Conservation (phyloP, 371 early-diverging fungal genomes). For the Sporodiniella umbellata region DNA sequence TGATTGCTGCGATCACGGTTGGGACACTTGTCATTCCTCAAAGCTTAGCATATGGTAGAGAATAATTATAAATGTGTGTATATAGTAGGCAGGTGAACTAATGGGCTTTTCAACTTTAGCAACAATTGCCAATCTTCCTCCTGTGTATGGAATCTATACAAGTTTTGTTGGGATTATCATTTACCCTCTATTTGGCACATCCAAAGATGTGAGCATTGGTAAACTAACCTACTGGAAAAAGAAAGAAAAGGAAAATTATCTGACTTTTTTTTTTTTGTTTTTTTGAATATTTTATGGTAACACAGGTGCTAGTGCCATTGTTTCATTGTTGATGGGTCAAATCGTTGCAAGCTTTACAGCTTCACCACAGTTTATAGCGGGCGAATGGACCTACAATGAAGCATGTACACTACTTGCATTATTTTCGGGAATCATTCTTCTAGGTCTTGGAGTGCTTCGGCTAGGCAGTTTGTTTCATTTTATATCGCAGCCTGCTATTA, state of each 20-base stretch:
- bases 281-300: background rate
- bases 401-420: conserved; percentile 53
- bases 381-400: conserved; percentile 32
- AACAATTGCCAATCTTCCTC: conserved; percentile 78
- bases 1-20: conserved; percentile 71
- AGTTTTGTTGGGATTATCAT: conserved; percentile 74
- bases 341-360: conserved; percentile 48
- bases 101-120: conserved; percentile 31
- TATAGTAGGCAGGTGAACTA: background rate
- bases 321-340: conserved; percentile 71
- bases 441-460: conserved; percentile 69
- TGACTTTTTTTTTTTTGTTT: background rate
- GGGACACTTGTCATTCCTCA: conserved; percentile 81
- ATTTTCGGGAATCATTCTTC: conserved; percentile 62
- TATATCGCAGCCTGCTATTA: conserved; percentile 72
- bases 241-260: background rate
- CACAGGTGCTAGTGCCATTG: conserved; percentile 75
- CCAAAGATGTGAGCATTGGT: conserved; percentile 86
- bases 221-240: conserved; percentile 2
- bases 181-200: conserved; percentile 80
- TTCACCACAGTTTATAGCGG: conserved; percentile 32
- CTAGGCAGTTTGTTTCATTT: conserved; percentile 83
- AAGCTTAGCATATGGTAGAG: conserved; percentile 69
- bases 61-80: background rate
- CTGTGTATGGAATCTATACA: conserved; percentile 85